Evolutionary conservation across 371 early-diverging fungal genomes (phyloP).

Genomic region (Coemansia sp.): DNA sequence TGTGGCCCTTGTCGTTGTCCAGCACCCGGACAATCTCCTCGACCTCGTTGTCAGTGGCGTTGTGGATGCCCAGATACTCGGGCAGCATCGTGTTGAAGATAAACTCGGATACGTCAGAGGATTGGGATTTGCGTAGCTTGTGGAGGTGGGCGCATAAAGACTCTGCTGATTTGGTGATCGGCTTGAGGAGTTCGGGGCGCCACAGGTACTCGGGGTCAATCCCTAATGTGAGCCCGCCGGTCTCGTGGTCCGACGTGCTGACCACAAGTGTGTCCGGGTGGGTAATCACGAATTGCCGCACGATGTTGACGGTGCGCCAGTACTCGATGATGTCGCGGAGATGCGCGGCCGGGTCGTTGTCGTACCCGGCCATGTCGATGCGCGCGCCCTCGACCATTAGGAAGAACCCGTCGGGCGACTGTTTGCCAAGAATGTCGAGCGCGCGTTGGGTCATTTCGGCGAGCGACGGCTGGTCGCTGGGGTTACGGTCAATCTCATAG

Average conservation of each 20-base stretch:
- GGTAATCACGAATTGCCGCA: conserved; percentile 69
- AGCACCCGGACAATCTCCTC: background rate
- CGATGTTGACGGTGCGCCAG: conserved; percentile 71
- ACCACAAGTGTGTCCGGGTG: conserved; percentile 82
- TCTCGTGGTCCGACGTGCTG: conserved; percentile 92
- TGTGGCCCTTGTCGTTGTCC: background rate
- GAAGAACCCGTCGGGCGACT: conserved; percentile 72
- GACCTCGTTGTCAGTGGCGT: background rate
- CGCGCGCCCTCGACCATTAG: conserved; percentile 94
- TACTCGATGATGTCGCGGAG: conserved; percentile 88
- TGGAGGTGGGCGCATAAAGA: conserved; percentile 47
- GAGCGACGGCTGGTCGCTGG: conserved; percentile 70
- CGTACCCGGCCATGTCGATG: conserved; percentile 62
- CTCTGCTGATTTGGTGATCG: conserved; percentile 68
- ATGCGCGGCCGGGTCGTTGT: conserved; percentile 91
- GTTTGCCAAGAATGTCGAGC: conserved; percentile 59
- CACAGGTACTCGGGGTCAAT: conserved; percentile 79
- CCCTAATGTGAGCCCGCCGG: conserved; percentile 86
- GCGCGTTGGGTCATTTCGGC: conserved; percentile 83
- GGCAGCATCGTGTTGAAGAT: conserved; percentile 57
- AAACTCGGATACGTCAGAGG: conserved; percentile 20
- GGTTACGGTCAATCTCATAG: conserved; percentile 83
- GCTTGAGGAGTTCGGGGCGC: conserved; percentile 72
- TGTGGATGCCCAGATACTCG: conserved; percentile 62
- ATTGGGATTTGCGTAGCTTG: conserved; percentile 5